Evolutionary conservation across 306 rosid genomes (phyloP), one percentile per base, ranked within the genome.

Genomic region (Glycine tomentella): DNA sequence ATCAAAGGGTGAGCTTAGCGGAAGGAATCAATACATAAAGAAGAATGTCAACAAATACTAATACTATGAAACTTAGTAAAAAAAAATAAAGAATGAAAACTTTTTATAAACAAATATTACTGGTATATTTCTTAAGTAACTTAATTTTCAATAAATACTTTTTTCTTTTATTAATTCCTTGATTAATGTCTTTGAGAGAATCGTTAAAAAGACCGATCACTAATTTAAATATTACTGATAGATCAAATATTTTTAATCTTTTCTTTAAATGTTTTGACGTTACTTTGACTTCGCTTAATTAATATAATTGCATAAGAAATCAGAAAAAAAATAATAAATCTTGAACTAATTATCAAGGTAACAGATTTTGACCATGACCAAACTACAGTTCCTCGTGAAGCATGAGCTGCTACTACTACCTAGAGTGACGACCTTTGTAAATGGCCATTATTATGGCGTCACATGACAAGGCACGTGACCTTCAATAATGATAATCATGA

Each of bases 391-490:
- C n/a, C 34, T 34, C 42, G 33, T 49, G 40, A 62, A 42, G 40
- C 62, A 69, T 78, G 68, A 61, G 55, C 3, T 63, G 63, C 81
- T 36, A 50, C 51, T 36, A 63, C 51, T 36, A 63, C 38, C 59
- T 8, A 48, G 72, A 61, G 34, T 15, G 56, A 13, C 33, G 10
- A 38, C 50, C 15, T 40, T 65, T 34, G 11, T 67, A 34, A 78
- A 78, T n/a, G 71, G 2, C 1, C 71, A 76, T 62, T 13, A 64
- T 76, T 13, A 64, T 76, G 65, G 59, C 61, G 16, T 64, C 83
- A 83, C 71, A 72, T 69, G 80, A 7, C 25, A 48, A 49, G 62
- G 45, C 87, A 84, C 80, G 81, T 79, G 84, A 57, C 49, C 14
- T 36, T 6, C 77, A 74, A 66, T 79, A 84, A 73, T 72, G 59